Evolutionary conservation across 495 filamentous ascomycete genomes (phyloP), one percentile per base, ranked within the genome.

Genomic region (Xylaria curta): DNA sequence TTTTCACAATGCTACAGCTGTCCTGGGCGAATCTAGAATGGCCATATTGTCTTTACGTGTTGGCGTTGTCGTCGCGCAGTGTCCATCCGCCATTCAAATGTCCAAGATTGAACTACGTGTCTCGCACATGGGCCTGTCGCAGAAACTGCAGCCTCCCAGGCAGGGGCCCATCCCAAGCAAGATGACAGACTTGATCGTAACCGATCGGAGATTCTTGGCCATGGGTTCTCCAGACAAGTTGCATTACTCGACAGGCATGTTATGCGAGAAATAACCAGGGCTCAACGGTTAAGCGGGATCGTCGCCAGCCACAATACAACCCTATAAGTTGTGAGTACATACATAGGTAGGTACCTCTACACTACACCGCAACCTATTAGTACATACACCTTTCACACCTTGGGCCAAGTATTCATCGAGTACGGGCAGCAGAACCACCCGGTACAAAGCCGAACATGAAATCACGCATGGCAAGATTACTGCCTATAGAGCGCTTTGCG

Each of bases 261-360:
- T 63, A 73, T 56, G 71, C 72, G 71, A 73, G 70, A 74, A 60
- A 66, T 75, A 66, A 47, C 68, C 61, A 72, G 73, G 70, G 70
- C 66, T 69, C 28, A 74, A 74, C 75, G 74, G 72, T 74, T 70
- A 68, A 74, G 72, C 60, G 70, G 74, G 70, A 74, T 68, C 71
- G 70, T 68, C 71, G 68, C 70, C 72, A 79, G 76, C 75, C 75
- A 77, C 71, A 71, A 66, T 73, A 62, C 69, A 33, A 71, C 69
- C 71, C 68, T 69, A 69, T 47, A 59, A 60, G 42, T 51, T 60
- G 31, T 24, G 36, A 64, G 60, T 61, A 70, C 68, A 42, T 70
- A 47, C n/a, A 10, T 15, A 46, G 3, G 2, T 2, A 0, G 24
- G 31, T 44, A 69, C 26, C 46, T 69, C 51, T 66, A 33, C 62